Evolutionary conservation across 352 stramenopile species (phyloP).

Genomic region (Globisporangium middletonii): DNA sequence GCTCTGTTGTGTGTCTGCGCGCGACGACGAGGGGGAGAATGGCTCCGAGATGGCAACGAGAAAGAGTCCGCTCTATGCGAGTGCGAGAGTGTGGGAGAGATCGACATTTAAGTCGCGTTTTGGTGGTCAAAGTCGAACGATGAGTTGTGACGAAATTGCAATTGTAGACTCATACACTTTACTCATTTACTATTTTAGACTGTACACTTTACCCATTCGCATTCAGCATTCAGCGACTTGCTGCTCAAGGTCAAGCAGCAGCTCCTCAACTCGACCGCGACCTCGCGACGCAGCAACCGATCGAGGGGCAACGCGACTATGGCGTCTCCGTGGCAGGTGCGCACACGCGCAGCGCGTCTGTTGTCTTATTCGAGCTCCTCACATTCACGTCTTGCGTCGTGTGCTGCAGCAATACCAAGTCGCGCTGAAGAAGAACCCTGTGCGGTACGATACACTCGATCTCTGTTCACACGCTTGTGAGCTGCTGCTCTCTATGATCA

Average conservation of each 20-base stretch:
- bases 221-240: neutral
- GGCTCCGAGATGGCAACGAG: neutral
- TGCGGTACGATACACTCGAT: conserved; percentile 26
- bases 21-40: neutral
- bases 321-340: neutral
- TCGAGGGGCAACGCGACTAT: neutral
- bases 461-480: neutral
- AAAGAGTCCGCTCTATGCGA: no score
- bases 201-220: no score
- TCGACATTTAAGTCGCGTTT: no score
- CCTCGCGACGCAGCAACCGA: neutral
- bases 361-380: neutral
- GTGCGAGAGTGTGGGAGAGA: no score
- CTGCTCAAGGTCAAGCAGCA: neutral
- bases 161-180: no score
- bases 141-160: no score
- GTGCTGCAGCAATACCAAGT: conserved; percentile 47
- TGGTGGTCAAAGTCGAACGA: no score
- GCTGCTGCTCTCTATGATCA: neutral
- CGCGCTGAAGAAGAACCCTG: conserved; percentile 38
- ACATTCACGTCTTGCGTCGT: neutral
- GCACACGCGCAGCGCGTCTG: no score
- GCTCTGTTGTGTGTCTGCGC: neutral
- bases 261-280: neutral
- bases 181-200: no score